Evolutionary conservation across 2,329 filamentous ascomycete genomes (phyloP), one percentile per base, ranked within the genome.

Genomic region (Volutella citrinella): DNA sequence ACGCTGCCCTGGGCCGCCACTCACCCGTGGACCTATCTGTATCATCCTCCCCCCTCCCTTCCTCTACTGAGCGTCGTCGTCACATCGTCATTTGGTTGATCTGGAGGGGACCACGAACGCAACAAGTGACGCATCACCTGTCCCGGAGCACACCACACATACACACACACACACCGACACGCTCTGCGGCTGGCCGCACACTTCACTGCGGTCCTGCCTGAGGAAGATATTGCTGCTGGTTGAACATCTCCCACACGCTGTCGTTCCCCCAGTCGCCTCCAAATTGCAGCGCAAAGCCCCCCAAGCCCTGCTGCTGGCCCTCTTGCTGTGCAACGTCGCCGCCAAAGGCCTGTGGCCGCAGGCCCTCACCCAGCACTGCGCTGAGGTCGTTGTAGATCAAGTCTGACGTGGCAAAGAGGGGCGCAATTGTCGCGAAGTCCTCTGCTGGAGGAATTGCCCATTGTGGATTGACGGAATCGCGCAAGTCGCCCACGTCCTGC

Each of bases 371-470:
- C 4, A 56, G 55, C 10, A 67, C 59, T n/a, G 65, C 70, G 10
- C 63, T 66, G 5, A 80, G 59, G 20, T 79, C 69, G 43, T 80
- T 76, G 48, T 72, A 79, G 1, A 76, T 57, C 6, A 81, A 58
- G 44, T 80, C 76, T 14, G 70, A 68, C 38, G 72, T 76, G 1
- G 76, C 71, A 34, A 76, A 78, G 38, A 79, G 66, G 12, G 75
- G 73, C 43, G 72, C 67, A 38, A 81, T 65, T 10, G 61, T 59
- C 15, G 68, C 59, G 46, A 78, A 69, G 46, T 72, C 68, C 39
- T 75, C 72, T 35, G 63, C 57, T 7, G 60, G 57, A 3, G 70
- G 68, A 25, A 69, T 45, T 12, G 56, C 53, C 64, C 67, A 71
- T 29, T 65, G 60, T 4, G 32, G n/a, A n/a, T n/a, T n/a, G n/a